These are phyloP conservation scores for Pseudoperonospora humuli DNA, from an alignment of 352 stramenopile genomes.

Conservation along the genomic window DNA sequence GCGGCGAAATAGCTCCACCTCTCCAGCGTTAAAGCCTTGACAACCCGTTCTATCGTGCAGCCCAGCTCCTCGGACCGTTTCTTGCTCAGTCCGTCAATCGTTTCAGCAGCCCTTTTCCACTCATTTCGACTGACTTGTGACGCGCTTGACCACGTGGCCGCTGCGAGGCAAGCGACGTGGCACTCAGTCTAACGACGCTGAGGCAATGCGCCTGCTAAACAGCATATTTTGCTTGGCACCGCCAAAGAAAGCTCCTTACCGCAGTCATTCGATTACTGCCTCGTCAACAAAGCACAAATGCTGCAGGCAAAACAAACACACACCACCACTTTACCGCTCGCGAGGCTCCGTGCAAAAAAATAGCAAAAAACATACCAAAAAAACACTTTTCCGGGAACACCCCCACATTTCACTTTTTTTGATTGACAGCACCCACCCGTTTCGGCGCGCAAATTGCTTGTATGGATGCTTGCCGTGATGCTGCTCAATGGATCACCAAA, in stretches of 20 bases:
- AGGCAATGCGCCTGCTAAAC: conserved; percentile 21
- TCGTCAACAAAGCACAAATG: conserved; percentile 9
- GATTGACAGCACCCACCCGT: conserved; percentile 26
- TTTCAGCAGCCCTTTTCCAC: conserved; percentile 23
- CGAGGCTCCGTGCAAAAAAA: conserved; percentile 17
- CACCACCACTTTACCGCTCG: conserved; percentile 12
- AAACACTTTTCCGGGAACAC: conserved; percentile 16
- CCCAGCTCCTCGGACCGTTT: conserved; percentile 18
- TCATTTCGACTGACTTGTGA: conserved; percentile 12
- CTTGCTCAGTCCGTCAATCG: conserved; percentile 20
- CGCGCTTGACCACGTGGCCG: conserved; percentile 16
- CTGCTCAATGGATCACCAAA: conserved; percentile 1
- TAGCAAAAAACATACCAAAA: conserved; percentile 13
- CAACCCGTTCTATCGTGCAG: conserved; percentile 3
- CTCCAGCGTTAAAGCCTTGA: conserved; percentile 20
- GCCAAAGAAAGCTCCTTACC: background rate
- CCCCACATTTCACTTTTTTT: conserved; percentile 25
- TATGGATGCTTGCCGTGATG: conserved; percentile 5
- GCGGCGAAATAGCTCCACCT: conserved; percentile 22
- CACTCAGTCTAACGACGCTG: conserved; percentile 2
- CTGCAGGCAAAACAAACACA: conserved; percentile 6
- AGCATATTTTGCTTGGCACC: no score
- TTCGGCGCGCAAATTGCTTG: conserved; percentile 9
- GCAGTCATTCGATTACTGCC: background rate
- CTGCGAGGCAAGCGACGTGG: conserved; percentile 17